phyloP scores from a whole-genome alignment of 192 early-diverging fungal species.

The Martensiomyces pterosporus region DNA sequence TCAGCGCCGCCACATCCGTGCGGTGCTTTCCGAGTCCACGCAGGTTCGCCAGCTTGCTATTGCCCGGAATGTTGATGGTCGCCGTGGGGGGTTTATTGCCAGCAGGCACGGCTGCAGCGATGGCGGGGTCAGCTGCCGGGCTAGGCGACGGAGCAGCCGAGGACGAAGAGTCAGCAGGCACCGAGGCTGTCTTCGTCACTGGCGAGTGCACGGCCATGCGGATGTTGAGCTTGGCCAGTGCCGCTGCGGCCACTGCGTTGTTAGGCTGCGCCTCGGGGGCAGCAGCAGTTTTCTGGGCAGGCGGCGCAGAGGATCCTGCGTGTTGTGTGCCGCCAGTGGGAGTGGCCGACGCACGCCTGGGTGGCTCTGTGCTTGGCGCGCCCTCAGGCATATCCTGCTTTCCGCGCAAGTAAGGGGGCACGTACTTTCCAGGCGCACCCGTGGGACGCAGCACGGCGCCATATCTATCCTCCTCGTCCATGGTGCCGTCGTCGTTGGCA shows the following conservation, averaged over 20 bases:
- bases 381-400: constrained; percentile 27
- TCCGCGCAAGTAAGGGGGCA: constrained; percentile 75
- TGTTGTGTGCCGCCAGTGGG: neutral
- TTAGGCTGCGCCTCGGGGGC: constrained; percentile 8
- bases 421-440: constrained; percentile 72
- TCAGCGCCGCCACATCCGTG: constrained; percentile 49
- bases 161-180: neutral
- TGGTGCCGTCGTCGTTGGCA: constrained; percentile 52
- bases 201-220: constrained; percentile 33
- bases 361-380: constrained; percentile 2
- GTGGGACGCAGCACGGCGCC: constrained; percentile 71
- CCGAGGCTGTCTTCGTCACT: neutral
- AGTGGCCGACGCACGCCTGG: neutral
- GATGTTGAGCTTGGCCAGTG: constrained; percentile 49
- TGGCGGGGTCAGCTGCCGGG: constrained; percentile 28
- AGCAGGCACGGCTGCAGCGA: constrained; percentile 7
- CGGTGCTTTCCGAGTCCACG: constrained; percentile 50
- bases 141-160: constrained; percentile 4
- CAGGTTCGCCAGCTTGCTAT: constrained; percentile 47
- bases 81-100: too few species aligned
- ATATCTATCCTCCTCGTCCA: constrained; percentile 92
- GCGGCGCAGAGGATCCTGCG: neutral
- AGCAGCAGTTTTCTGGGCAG: neutral
- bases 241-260: constrained; percentile 35
- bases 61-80: constrained; percentile 2